Base-by-base conservation (phyloP, 805 yeast genomes). In the Millerozyma acaciae region DNA sequence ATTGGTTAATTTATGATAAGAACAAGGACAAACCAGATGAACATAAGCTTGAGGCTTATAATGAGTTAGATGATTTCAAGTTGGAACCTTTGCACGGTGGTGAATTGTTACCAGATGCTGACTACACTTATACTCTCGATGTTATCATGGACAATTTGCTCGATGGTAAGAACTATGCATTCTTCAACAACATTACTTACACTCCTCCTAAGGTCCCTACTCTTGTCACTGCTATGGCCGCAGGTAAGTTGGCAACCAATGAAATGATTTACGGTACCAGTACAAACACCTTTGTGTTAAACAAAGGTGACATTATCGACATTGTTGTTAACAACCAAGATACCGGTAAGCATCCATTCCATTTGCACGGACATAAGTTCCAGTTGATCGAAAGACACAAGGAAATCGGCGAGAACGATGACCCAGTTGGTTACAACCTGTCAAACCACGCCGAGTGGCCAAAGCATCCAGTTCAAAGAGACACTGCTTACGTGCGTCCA, bases 341-440 rank as follows among this genome's bases (percentile, higher is more conserved):
- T 55, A 79, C 82, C 4, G 84, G 87, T 39, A 78, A 78, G 43
- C 89, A 81, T 55, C 87, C 87, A 15, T 81, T 81, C 76, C 89
- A 81, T 55, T 68, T 81, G 46, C 89, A 81, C 49, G 89, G 89
- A 10, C 88, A 81, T 51, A 69, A 57, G 30, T 80, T 81, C 66
- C 87, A 80, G 59, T 55, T 81, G 15, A 60, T 81, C 24, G 68
- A 68, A 31, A 72, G 78, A 52, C 75, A 76, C 3, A 61, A 54
- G 13, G 73, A 66, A 2, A 69, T 63, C 36, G 73, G 60, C 20
- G 84, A 78, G 23, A 75, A 68, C 22, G 78, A 76, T 4, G 62
- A 61, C 16, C 80, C 81, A n/a, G 54, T 59, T 26, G 31, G 51
- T 14, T 83, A 68, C 47, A 56, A 62, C 17, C 44, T 65, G 57